Evolutionary conservation across 2,329 filamentous ascomycete species (phyloP), one percentile per base, ranked within the genome.

Genomic region (Xylaria sp.): DNA sequence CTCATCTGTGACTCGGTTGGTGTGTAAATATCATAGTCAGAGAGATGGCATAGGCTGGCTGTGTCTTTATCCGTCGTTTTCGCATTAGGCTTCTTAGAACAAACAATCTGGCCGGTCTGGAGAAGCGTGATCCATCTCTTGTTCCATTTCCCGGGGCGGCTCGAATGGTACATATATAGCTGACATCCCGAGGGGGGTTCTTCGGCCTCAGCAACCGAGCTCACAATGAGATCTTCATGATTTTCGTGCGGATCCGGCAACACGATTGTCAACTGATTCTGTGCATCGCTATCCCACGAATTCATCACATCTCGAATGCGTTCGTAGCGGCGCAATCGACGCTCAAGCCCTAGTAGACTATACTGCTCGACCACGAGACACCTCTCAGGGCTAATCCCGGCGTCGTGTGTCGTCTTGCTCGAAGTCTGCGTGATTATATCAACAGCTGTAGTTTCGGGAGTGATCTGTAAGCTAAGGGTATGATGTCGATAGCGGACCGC

Each of bases 1-100:
- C 88, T 84, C 70, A 89, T 81, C 72, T 93, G 89, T 52, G 88
- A 86, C 60, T 88, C 84, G 5, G 89, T 93, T 1, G 93, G 91
- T 1, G 85, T 88, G 80, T 97, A 97, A 57, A 97, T 91, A 76
- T 98, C 95, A 78, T 95, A 97, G 79, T 97, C 94, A 2, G 93
- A 93, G 56, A 98, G 79, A 80, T 97, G 93, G 78, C 93, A 97
- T 39, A 97, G 83, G 69, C 87, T 91, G 13, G 85, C 81, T 36
- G 86, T 83, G 60, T 94, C 91, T 78, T 93, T 93, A 56, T 90
- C 88, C 1, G 82, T 81, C 4, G 83, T 77, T 65, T 84, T 86
- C 13, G 89, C 84, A n/a, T 86, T 82, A 0, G 83, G 76, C 72
- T 92, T 94, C 80, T 96, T 97, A 46, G 92, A 87, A 30, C 90